Evolutionary conservation across 306 rosid species (phyloP).

Genomic region (Adenanthera pavonina): DNA sequence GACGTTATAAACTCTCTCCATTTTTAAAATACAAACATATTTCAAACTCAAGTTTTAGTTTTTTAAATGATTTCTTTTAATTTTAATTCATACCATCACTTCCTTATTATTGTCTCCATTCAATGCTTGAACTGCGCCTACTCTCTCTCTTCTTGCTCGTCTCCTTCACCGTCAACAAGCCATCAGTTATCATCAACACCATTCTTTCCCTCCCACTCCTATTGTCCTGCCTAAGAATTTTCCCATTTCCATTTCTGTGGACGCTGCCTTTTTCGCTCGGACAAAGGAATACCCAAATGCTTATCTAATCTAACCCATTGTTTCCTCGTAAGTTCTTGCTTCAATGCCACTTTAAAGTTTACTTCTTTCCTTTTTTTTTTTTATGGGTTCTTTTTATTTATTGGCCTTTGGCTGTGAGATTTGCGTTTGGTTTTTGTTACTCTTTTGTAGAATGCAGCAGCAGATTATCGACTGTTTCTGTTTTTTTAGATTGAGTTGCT

Average conservation of each 20-base stretch:
- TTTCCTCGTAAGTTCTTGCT: constrained; percentile 42
- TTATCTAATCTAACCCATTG: constrained; percentile 15
- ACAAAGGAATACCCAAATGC: constrained; percentile 25
- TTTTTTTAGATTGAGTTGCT: constrained; percentile 24
- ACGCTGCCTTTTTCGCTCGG: constrained; percentile 22
- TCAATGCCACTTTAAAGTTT: constrained; percentile 26
- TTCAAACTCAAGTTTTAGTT: constrained; percentile 29
- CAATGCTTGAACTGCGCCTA: constrained; percentile 40
- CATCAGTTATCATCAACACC: neutral
- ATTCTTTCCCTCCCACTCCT: constrained; percentile 6
- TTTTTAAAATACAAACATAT: constrained; percentile 41
- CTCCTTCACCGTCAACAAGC: neutral
- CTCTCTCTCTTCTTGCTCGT: neutral
- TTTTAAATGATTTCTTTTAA: neutral
- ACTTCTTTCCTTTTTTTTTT: constrained; percentile 24
- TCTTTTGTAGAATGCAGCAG: constrained; percentile 15
- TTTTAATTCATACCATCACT: neutral
- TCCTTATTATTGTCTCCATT: constrained; percentile 39
- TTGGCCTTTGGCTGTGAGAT: constrained; percentile 29
- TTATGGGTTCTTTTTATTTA: constrained; percentile 28
- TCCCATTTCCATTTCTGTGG: neutral
- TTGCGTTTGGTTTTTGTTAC: constrained; percentile 24
- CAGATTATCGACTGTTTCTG: constrained; percentile 9
- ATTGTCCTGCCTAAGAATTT: neutral
- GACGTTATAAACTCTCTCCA: constrained; percentile 70